Conservation (phyloP, 1,284 basidiomycete genomes). For the Rhodotorula sp. region DNA sequence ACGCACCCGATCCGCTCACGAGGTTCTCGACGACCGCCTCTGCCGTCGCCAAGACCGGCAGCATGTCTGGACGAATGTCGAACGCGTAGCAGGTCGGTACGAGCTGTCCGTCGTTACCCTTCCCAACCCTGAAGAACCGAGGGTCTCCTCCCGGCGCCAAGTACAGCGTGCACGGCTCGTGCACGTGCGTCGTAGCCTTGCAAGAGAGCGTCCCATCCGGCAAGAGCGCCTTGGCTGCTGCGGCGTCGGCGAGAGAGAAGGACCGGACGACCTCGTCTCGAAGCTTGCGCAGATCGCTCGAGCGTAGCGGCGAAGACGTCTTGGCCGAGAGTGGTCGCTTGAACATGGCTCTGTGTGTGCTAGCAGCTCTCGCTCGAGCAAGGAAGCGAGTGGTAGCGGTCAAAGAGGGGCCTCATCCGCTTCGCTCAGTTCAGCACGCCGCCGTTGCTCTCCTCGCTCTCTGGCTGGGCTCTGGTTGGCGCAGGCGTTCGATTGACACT, state of each 20-base stretch:
- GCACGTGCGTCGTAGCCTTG: constrained; percentile 31
- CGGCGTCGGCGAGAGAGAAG: neutral
- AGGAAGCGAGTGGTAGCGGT: neutral
- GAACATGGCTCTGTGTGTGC: constrained; percentile 21
- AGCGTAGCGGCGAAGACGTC: constrained; percentile 23
- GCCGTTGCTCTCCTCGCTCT: too few species aligned
- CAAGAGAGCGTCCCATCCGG: constrained; percentile 17
- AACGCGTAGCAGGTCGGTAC: constrained; percentile 32
- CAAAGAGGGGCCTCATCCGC: neutral
- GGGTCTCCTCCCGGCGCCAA: constrained; percentile 17
- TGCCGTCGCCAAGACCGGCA: constrained; percentile 31
- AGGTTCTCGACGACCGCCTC: constrained; percentile 24
- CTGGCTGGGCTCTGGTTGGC: too few species aligned
- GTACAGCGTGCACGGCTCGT: constrained; percentile 30
- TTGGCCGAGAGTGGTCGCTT: constrained; percentile 32
- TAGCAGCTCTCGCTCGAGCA: neutral
- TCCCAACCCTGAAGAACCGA: constrained; percentile 19
- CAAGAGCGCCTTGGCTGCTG: constrained; percentile 5
- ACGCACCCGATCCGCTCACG: constrained; percentile 6
- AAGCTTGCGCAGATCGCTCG: constrained; percentile 29
- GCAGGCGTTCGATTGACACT: neutral
- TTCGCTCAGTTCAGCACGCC: neutral
- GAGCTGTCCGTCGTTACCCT: constrained; percentile 8
- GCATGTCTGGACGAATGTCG: constrained; percentile 14
- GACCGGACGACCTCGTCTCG: constrained; percentile 10